Conservation (phyloP, 2,329 filamentous ascomycete genomes). For the Ophiostoma sp. region DNA sequence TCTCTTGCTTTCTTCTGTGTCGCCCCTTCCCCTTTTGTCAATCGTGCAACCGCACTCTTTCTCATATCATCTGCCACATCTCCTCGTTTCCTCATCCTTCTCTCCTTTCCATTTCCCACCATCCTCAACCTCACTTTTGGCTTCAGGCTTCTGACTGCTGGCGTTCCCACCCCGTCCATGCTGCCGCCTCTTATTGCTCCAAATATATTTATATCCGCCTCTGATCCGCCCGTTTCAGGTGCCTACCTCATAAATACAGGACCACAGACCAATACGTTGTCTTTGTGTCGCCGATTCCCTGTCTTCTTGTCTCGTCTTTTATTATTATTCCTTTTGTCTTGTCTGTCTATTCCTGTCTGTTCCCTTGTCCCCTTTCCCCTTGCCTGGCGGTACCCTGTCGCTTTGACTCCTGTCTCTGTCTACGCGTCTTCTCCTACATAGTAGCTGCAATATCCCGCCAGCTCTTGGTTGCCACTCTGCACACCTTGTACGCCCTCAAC, state of each 20-base stretch:
- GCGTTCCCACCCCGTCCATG: neutral
- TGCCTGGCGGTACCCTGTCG: neutral
- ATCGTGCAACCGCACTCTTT: neutral
- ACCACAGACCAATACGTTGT: neutral
- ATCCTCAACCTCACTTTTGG: neutral
- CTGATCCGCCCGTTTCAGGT: conserved; percentile 9
- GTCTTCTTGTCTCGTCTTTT: neutral
- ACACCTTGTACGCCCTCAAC: conserved; percentile 12
- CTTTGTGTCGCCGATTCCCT: neutral
- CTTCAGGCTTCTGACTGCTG: neutral
- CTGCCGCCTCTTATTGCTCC: neutral
- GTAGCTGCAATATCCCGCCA: conserved; percentile 2
- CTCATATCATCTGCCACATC: neutral
- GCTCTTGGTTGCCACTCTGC: neutral
- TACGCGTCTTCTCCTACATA: neutral
- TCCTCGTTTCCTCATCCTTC: neutral
- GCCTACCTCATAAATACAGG: neutral
- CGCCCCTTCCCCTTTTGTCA: conserved; percentile 8
- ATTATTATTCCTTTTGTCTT: neutral
- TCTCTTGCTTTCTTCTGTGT: neutral
- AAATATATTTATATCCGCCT: neutral
- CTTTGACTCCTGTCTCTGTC: neutral
- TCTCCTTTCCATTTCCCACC: neutral
- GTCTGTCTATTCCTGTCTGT: neutral
- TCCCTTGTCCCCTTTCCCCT: neutral